These are phyloP conservation scores for Microdochium bolleyi DNA, from an alignment of 2,329 filamentous ascomycete genomes.

Conservation along the genomic window DNA sequence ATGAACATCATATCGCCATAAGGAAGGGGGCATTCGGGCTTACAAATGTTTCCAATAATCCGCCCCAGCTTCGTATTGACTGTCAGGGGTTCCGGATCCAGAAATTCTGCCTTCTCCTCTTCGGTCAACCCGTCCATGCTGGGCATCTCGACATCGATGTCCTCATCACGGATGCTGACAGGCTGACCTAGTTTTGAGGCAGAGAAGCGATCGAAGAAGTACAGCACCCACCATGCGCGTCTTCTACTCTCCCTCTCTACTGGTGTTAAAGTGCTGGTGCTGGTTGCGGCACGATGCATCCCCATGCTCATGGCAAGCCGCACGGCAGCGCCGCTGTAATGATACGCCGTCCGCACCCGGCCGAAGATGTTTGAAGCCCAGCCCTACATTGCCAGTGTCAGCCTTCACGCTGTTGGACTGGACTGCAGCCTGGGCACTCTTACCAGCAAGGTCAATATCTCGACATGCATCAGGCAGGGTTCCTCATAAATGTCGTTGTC, in stretches of 20 bases:
- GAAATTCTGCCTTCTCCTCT: conserved; percentile 15
- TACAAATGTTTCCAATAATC: conserved; percentile 14
- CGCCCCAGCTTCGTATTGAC: conserved; percentile 19
- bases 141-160: conserved; percentile 23
- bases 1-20: neutral
- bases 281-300: conserved; percentile 24
- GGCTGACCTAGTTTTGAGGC: conserved; percentile 23
- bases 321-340: conserved; percentile 24
- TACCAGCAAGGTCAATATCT: conserved; percentile 29
- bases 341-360: conserved; percentile 21
- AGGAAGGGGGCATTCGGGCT: neutral
- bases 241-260: conserved; percentile 16
- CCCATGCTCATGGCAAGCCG: conserved; percentile 31
- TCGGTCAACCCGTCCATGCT: conserved; percentile 12
- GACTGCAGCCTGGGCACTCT: neutral
- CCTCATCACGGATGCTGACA: conserved; percentile 19
- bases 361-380: conserved; percentile 25
- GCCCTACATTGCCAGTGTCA: conserved; percentile 15
- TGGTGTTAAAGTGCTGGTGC: conserved; percentile 8
- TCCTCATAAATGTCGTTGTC: conserved; percentile 27
- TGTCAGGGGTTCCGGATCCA: conserved; percentile 16
- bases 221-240: conserved; percentile 23
- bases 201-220: conserved; percentile 23
- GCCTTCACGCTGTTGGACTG: conserved; percentile 10
- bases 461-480: conserved; percentile 33